A percentile compares a stretch with the other conserved stretches of the same genome.
phyloP scores from a whole-genome alignment of 768 basidiomycete species.

The Xerocomus brunneocitrinus region DNA sequence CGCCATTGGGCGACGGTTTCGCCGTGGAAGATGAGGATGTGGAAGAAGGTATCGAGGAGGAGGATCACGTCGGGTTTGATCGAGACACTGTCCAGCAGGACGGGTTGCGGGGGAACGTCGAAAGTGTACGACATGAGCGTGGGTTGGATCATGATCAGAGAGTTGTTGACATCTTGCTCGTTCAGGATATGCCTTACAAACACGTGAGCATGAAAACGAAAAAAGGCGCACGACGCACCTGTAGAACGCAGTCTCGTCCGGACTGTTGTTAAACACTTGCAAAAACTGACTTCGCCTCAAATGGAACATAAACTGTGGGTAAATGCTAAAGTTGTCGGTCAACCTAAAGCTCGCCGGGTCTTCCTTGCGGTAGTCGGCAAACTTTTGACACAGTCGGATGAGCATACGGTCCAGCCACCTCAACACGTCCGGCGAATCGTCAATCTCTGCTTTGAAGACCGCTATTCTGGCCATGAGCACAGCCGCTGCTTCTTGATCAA shows the following conservation, averaged over 20 bases:
- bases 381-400: slow-evolving; percentile 97
- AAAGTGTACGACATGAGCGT: slow-evolving; percentile 98
- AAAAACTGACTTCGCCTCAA: slow-evolving; percentile 94
- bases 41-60: slow-evolving; percentile 98
- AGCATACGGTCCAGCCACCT: slow-evolving; percentile 99
- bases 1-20: slow-evolving; percentile 97
- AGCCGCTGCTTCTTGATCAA: slow-evolving; percentile 97
- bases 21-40: slow-evolving; percentile 99
- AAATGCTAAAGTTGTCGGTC: slow-evolving; percentile 95
- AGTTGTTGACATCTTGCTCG: slow-evolving; percentile 98
- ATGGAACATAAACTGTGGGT: slow-evolving; percentile 99
- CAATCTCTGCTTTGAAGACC: slow-evolving; percentile 98
- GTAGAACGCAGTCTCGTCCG: slow-evolving; percentile 99
- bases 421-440: slow-evolving; percentile 94
- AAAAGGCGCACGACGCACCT: slow-evolving; percentile 45
- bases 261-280: slow-evolving; percentile 99
- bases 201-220: slow-evolving; percentile 1
- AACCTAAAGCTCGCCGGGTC: slow-evolving; percentile 92
- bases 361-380: slow-evolving; percentile 97
- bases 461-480: slow-evolving; percentile 99
- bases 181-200: slow-evolving; percentile 79
- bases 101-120: slow-evolving; percentile 87
- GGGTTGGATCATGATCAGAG: slow-evolving; percentile 99
- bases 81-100: slow-evolving; percentile 93
- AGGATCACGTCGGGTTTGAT: slow-evolving; percentile 97